Evolutionary conservation across 2,329 filamentous ascomycete genomes (phyloP), one percentile per base, ranked within the genome.

Genomic region (Colletotrichum sp.): DNA sequence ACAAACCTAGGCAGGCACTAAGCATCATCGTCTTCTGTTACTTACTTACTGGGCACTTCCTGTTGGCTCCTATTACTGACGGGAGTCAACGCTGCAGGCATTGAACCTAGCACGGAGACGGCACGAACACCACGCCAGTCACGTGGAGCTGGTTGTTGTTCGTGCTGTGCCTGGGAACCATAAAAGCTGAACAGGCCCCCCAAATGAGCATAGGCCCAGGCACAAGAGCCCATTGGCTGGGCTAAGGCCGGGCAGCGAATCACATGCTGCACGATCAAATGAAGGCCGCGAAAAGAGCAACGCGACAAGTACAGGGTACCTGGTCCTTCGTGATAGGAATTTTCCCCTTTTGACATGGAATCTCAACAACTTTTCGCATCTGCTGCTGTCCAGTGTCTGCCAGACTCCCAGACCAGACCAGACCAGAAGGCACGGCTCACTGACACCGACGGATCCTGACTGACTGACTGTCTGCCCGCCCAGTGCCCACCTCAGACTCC

Each of bases 341-440:
- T 79, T 78, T 77, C 78, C 78, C 78, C 74, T 77, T 79, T 79
- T 74, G 75, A 75, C 72, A 24, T 52, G 43, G 43, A 69, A 77
- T 68, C 64, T 75, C 72, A 72, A 72, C 75, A 79, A 78, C 76
- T 78, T 78, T 79, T 78, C 61, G 75, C 77, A 60, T 72, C 65
- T 64, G 32, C 30, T 74, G 48, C 67, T 71, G 2, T 59, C 55
- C 55, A 59, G 15, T 59, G 21, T 28, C 55, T 52, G n/a, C n/a
- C 43, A 52, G 43, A 24, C 43, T 52, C 43, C 43, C 43, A 52
- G 43, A 1, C 43, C 43, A 48, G 39, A 48, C 36, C 36, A 43
- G 39, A n/a, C 39, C 43, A 24, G 43, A 52, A n/a, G 43, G 43
- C 43, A 52, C 43, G n/a, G 43, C 43, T 21, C 43, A 52, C 43